These are phyloP conservation scores for Colletotrichum godetiae DNA, from an alignment of 2,329 filamentous ascomycete genomes.

Conservation along the genomic window DNA sequence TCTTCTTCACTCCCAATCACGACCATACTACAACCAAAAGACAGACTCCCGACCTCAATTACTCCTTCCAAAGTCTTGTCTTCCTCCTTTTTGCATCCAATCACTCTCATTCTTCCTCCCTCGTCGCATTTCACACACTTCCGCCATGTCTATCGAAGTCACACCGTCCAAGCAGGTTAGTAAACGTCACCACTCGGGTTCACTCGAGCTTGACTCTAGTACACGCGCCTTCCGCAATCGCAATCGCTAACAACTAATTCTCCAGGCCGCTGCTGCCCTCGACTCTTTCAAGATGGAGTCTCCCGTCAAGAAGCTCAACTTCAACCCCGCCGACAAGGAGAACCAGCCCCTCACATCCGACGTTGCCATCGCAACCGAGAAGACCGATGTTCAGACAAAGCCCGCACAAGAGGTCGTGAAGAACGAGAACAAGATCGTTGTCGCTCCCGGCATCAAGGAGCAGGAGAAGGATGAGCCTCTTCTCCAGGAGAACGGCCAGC, in stretches of 20 bases:
- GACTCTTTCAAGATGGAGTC: conserved; percentile 94
- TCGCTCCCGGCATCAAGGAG: conserved; percentile 67
- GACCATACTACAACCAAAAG: background rate
- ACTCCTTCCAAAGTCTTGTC: conserved; percentile 31
- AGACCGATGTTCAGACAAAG: conserved; percentile 72
- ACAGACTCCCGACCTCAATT: conserved; percentile 12
- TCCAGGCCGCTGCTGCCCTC: conserved; percentile 86
- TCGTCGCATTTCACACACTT: background rate
- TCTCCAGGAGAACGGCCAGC: conserved; percentile 92
- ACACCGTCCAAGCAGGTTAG: conserved; percentile 70
- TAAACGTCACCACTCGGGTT: conserved; percentile 42
- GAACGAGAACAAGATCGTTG: conserved; percentile 55
- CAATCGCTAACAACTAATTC: conserved; percentile 45
- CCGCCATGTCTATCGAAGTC: conserved; percentile 80
- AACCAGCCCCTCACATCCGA: conserved; percentile 69
- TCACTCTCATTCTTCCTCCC: conserved; percentile 7
- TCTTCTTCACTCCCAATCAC: conserved; percentile 25
- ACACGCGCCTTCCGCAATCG: conserved; percentile 6
- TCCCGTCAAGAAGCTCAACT: conserved; percentile 89
- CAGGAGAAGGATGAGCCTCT: conserved; percentile 89
- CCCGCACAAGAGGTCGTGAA: conserved; percentile 59
- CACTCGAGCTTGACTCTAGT: conserved; percentile 4
- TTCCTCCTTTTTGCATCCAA: conserved; percentile 26
- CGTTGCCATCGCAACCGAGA: conserved; percentile 62
- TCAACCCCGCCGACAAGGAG: conserved; percentile 82